Base-by-base conservation (phyloP, 352 stramenopile species). In the Globisporangium acanthophoron region DNA sequence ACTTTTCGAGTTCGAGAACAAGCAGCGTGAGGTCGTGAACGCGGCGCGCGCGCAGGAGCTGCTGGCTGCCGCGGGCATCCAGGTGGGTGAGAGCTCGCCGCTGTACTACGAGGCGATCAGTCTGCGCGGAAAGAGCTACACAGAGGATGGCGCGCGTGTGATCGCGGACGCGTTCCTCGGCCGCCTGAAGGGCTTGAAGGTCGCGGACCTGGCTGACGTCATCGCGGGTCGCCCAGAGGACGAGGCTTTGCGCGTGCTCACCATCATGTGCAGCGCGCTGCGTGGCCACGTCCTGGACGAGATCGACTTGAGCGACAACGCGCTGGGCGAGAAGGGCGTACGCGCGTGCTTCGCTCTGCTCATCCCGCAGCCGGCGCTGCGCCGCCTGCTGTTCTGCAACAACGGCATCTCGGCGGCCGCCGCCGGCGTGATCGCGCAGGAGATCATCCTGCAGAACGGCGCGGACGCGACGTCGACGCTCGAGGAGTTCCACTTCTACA, bases 221-320 rank as follows among this genome's bases (percentile, higher is more conserved):
- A 98, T 98, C 50, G 92, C 93, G 5, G 85, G 87, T 0, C 85
- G 90, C 21, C 85, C 76, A 16, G 92, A 97, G 58, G 88, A 96
- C 55, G 83, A 97, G 64, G 93, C 88, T 21, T 67, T 98, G 31
- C 70, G 85, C 27, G 91, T 97, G 29, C 75, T 98, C 9, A 67
- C 75, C 48, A 81, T 73, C 18, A 81, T 98, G 57, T 94, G 82
- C 56, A 64, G 73, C 45, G 80, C 88, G 24, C 78, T 97, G 44
- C 68, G 61, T 45, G 77, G 85, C 45, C 76, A 91, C 54, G 55
- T 85, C 20, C 73, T 98, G 4, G 75, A 91, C 9, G 67, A 89
- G 58, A 93, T 98, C 37, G 86, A 98, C 62, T 52, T 92, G 43
- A 90, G 82, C 58, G 82, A 92, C 61, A 92, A 92, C 58, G 80